These are phyloP conservation scores for Neocucurbitaria cava DNA, from an alignment of 2,329 filamentous ascomycete species.

Conservation along the genomic window DNA sequence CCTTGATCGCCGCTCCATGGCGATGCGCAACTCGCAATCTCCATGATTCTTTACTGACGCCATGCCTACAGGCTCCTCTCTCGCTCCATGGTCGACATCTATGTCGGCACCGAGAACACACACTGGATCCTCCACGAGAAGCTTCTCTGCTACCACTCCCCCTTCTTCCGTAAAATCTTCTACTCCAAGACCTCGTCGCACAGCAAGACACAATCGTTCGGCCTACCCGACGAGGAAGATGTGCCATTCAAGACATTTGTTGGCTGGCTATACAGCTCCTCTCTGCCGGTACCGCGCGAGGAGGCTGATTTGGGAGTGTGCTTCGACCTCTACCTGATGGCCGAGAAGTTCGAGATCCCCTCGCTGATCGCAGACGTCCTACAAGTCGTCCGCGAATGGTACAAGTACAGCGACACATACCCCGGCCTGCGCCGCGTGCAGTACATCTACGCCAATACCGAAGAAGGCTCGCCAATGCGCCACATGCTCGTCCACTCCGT, in stretches of 20 bases:
- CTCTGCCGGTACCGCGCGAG: conserved; percentile 55
- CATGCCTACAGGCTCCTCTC: conserved; percentile 56
- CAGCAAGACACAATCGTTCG: conserved; percentile 50
- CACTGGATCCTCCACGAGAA: conserved; percentile 65
- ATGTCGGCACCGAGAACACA: conserved; percentile 61
- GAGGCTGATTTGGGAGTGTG: conserved; percentile 59
- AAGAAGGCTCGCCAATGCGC: conserved; percentile 56
- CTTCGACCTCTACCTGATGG: conserved; percentile 63
- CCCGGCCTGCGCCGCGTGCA: conserved; percentile 61
- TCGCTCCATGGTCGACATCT: conserved; percentile 62
- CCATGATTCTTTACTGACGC: background rate
- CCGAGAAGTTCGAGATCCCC: conserved; percentile 60
- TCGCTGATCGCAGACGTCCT: conserved; percentile 57
- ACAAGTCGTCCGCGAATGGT: conserved; percentile 58
- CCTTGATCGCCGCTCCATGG: background rate
- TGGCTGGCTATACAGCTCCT: conserved; percentile 60
- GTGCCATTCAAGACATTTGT: conserved; percentile 60
- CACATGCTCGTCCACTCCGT: conserved; percentile 58
- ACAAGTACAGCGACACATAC: conserved; percentile 61
- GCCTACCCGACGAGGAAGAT: conserved; percentile 62
- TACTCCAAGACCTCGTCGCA: conserved; percentile 44
- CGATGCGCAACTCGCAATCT: background rate
- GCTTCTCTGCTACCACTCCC: conserved; percentile 61
- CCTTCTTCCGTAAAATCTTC: conserved; percentile 62
- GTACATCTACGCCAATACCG: conserved; percentile 60